These are phyloP conservation scores for Echinochloa phyllopogon DNA, from an alignment of 176 grass and related monocot genomes.

Conservation along the genomic window DNA sequence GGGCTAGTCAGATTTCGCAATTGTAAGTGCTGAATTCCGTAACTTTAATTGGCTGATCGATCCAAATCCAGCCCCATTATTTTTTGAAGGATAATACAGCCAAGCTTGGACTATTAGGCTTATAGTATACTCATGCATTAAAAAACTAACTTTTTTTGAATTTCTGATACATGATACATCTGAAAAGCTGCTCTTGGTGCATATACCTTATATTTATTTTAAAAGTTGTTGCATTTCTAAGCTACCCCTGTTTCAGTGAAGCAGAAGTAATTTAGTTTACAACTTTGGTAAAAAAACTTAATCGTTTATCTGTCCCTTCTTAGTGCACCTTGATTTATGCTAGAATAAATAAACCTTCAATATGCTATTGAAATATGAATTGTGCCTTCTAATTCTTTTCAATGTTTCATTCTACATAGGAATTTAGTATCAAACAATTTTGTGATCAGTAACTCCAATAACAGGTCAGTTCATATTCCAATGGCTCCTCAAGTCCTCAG, in stretches of 20 bases:
- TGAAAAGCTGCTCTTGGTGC: neutral
- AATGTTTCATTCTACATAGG: conserved; percentile 46
- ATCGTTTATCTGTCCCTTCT: neutral
- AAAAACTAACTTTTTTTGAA: neutral
- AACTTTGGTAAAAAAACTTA: neutral
- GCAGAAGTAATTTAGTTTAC: neutral
- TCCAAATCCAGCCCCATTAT: neutral
- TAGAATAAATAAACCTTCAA: neutral
- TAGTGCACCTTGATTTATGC: neutral
- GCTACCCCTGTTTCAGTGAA: neutral
- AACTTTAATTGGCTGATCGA: neutral
- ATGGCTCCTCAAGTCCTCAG: neutral
- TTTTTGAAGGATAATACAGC: neutral
- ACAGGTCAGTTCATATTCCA: conserved; percentile 50
- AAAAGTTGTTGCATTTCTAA: neutral
- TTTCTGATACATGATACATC: conserved; percentile 29
- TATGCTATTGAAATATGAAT: neutral
- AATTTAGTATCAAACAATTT: conserved; percentile 93
- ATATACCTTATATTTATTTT: neutral
- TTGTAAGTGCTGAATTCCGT: conserved; percentile 58
- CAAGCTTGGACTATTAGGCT: neutral
- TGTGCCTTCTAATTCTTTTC: neutral
- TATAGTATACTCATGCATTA: conserved; percentile 14
- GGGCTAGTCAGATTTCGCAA: conserved; percentile 58
- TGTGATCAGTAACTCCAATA: conserved; percentile 48